Percentiles rank a stretch among this genome's conserved stretches.
Conservation (phyloP, 208 protist species). For the Vickermania ingenoplastis region DNA sequence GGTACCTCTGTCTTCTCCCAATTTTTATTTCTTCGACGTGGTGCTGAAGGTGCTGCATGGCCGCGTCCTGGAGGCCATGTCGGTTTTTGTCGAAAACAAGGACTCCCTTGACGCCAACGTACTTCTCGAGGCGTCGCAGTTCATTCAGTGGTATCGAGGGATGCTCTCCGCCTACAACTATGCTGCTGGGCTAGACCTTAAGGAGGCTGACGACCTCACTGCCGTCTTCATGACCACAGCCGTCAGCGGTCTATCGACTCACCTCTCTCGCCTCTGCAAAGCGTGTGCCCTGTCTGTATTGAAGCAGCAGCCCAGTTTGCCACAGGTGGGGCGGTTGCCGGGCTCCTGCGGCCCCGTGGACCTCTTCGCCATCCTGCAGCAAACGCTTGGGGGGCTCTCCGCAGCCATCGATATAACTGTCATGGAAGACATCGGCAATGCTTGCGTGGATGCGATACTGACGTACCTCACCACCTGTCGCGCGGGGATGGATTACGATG, state of each 20-base stretch:
- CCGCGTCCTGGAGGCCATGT: conserved; percentile 69
- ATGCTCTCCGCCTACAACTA: conserved; percentile 59
- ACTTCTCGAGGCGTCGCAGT: conserved; percentile 73
- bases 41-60: conserved; percentile 59
- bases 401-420: conserved; percentile 57
- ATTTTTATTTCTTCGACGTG: conserved; percentile 64
- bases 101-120: conserved; percentile 49
- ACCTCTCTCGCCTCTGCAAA: conserved; percentile 63
- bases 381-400: conserved; percentile 63
- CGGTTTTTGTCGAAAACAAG: conserved; percentile 40
- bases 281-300: conserved; percentile 64
- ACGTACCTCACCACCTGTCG: conserved; percentile 72
- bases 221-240: conserved; percentile 63
- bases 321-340: conserved; percentile 41
- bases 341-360: conserved; percentile 78
- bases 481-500: conserved; percentile 70
- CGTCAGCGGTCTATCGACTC: conserved; percentile 58
- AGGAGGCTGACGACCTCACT: conserved; percentile 44
- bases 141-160: conserved; percentile 81
- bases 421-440: conserved; percentile 65
- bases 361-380: conserved; percentile 81
- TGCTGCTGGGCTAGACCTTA: conserved; percentile 45
- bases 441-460: conserved; percentile 66
- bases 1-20: conserved; percentile 54
- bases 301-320: conserved; percentile 43